Conservation (phyloP, 1,139 yeast species). For the Hansenula sp. region DNA sequence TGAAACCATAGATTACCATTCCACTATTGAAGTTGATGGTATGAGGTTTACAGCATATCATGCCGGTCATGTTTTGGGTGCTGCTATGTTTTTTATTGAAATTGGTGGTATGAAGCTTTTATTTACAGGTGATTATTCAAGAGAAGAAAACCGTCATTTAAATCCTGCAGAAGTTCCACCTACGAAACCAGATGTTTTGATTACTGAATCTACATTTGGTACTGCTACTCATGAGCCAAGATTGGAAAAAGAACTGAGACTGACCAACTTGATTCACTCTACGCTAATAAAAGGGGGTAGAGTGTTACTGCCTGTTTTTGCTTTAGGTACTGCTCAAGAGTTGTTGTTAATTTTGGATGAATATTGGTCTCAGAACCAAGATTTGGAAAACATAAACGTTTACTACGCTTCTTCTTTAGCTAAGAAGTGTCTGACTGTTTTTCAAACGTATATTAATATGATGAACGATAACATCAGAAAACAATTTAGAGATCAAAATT, state of each 20-base stretch:
- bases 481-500: conserved; percentile 68
- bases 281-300: conserved; percentile 89
- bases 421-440: conserved; percentile 94
- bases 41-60: conserved; percentile 95
- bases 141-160: conserved; percentile 93
- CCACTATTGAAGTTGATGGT: conserved; percentile 92
- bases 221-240: conserved; percentile 97
- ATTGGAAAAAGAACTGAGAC: conserved; percentile 73
- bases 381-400: conserved; percentile 75
- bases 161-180: conserved; percentile 96
- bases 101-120: conserved; percentile 87
- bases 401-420: conserved; percentile 94
- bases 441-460: conserved; percentile 93
- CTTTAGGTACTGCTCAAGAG: conserved; percentile 96
- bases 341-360: conserved; percentile 85
- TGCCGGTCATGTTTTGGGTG: conserved; percentile 98
- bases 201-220: conserved; percentile 95
- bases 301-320: conserved; percentile 90
- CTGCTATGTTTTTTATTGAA: conserved; percentile 95
- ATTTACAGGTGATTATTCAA: conserved; percentile 94
- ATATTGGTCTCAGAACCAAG: conserved; percentile 85
- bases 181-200: conserved; percentile 79
- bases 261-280: conserved; percentile 79
- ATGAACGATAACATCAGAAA: conserved; percentile 90
- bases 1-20: conserved; percentile 93